Evolutionary conservation across 2,329 filamentous ascomycete genomes (phyloP).

Genomic region (Pseudogymnoascus sp.): DNA sequence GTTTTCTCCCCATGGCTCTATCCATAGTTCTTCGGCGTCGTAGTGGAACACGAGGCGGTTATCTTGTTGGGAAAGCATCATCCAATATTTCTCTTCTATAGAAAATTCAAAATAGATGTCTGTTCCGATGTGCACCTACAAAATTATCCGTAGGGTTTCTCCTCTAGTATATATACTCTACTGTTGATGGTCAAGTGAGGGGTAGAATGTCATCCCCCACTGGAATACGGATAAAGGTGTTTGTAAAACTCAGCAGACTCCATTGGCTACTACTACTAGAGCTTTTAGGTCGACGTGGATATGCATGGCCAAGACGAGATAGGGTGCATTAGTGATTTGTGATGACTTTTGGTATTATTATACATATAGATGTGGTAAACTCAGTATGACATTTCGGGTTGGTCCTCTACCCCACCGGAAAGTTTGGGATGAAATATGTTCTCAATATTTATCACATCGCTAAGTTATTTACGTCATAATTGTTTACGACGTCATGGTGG

Average conservation of each 20-base stretch:
- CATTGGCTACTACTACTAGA: constrained; percentile 3
- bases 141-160: background rate
- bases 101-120: background rate
- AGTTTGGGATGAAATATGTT: background rate
- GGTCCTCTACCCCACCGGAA: background rate
- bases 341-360: background rate
- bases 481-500: background rate
- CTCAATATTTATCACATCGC: background rate
- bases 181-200: constrained; percentile 19
- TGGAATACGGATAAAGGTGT: background rate
- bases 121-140: background rate
- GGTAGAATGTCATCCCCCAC: constrained; percentile 19
- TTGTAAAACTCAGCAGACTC: background rate
- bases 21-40: constrained; percentile 39
- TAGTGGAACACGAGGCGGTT: constrained; percentile 24
- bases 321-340: background rate
- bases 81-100: background rate
- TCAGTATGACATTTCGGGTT: background rate
- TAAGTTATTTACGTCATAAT: constrained; percentile 6
- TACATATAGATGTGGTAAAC: background rate
- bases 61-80: constrained; percentile 22
- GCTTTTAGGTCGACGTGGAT: background rate
- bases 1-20: constrained; percentile 41
- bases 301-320: background rate
- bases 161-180: background rate